Base-by-base conservation (phyloP, 2,329 filamentous ascomycete genomes). In the Trichoderma harzianum region DNA sequence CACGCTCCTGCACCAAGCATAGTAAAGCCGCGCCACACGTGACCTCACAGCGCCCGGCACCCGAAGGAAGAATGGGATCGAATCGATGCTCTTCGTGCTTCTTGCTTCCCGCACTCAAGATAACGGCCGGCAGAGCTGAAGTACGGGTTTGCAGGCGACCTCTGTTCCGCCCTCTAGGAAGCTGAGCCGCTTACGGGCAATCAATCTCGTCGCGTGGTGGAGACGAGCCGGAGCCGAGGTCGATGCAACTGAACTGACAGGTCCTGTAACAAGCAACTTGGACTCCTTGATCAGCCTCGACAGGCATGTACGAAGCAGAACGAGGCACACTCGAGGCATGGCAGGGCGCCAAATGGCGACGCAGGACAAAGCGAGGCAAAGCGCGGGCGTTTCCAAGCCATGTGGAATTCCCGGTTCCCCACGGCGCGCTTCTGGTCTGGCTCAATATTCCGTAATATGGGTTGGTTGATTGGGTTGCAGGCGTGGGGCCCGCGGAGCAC, bases 1-100 rank as follows among this genome's bases (percentile, higher is more conserved):
- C 69, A 58, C 69, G 32, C 47, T 21, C 32, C 66, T 58, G 39
- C 64, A 34, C 62, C 34, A 39, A 39, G 32, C 34, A 67, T 28
- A 34, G 32, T 34, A 67, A 65, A 71, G 69, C 70, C 70, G 63
- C 34, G 57, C 57, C 62, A 36, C 70, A 72, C 70, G 70, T 72
- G 70, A 72, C 70, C 26, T 24, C 18, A 8, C 21, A 32, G 34
- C 51, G 28, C 30, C 24, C 28, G 24, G 36, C 14, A 18, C 32
- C 32, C 21, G 32, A 21, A 7, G 30, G 32, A 0, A 12, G 51
- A 26, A 60, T n/a, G 65, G 57, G 28, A 30, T 30, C 7, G 28
- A 32, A 58, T 53, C 11, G 47, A 53, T 51, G 43, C n/a, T n/a
- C n/a, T 24, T n/a, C 16, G 21, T 53, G n/a, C 47, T 24, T 30